Conservation (phyloP, 768 basidiomycete species). For the Agrocybe chaxingu region DNA sequence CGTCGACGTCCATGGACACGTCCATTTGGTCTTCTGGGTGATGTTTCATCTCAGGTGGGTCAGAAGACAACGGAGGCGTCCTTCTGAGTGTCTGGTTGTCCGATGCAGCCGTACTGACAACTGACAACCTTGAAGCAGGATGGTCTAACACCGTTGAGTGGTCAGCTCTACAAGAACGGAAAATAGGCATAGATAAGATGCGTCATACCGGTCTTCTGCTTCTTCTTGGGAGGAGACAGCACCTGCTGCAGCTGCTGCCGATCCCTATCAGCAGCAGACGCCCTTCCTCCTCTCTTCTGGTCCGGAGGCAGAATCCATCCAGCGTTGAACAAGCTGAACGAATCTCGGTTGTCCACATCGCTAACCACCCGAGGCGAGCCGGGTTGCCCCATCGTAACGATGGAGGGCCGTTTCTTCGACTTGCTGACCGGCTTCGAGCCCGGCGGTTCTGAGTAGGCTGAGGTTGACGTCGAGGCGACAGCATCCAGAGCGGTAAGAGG, state of each 20-base stretch:
- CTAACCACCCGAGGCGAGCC: conserved; percentile 58
- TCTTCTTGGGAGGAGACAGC: conserved; percentile 54
- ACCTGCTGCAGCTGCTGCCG: conserved; percentile 20
- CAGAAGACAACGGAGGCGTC: conserved; percentile 15
- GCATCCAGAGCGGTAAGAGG: background rate
- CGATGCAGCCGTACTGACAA: conserved; percentile 42
- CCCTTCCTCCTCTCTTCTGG: conserved; percentile 59
- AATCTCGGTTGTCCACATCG: conserved; percentile 66
- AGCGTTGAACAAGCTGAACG: conserved; percentile 78
- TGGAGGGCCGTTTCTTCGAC: conserved; percentile 27
- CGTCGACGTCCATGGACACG: conserved; percentile 21
- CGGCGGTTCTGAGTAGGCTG: too few relatives aligned
- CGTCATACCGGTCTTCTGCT: conserved; percentile 39
- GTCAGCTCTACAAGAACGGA: background rate
- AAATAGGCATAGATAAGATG: conserved; percentile 4
- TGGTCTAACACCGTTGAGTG: conserved; percentile 24
- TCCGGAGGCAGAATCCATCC: conserved; percentile 88
- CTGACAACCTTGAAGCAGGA: conserved; percentile 40
- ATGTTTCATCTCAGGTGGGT: conserved; percentile 17
- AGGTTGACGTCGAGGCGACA: too few relatives aligned
- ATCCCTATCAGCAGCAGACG: conserved; percentile 28
- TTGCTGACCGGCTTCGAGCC: background rate
- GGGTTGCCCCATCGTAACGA: conserved; percentile 18
- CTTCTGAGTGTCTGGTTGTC: conserved; percentile 39
- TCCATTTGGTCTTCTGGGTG: conserved; percentile 11